A percentile compares a stretch with the other conserved stretches of the same genome.
Conservation (phyloP, 805 yeast species). For the Metschnikowia koreensis region DNA sequence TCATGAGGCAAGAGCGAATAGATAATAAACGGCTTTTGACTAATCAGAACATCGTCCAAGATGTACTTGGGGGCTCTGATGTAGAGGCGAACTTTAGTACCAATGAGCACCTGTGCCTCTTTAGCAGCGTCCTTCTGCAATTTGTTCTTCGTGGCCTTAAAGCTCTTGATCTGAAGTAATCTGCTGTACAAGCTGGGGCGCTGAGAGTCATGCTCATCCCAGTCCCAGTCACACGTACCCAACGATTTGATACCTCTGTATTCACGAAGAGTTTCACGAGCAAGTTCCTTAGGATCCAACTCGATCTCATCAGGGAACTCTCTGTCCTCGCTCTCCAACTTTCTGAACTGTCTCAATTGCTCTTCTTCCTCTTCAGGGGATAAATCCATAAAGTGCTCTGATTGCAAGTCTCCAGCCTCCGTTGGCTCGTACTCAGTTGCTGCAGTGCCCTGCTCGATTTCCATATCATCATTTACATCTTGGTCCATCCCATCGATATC, state of each 20-base stretch:
- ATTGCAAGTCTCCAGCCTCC: constrained; percentile 37
- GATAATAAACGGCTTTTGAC: constrained; percentile 53
- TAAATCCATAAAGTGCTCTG: constrained; percentile 69
- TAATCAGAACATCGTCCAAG: constrained; percentile 42
- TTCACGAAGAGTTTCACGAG: constrained; percentile 67
- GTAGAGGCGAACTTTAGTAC: constrained; percentile 59
- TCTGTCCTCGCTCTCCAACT: constrained; percentile 72
- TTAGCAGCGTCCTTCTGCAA: constrained; percentile 56
- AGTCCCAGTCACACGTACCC: constrained; percentile 81
- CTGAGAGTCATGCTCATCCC: constrained; percentile 73
- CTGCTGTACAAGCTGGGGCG: constrained; percentile 79
- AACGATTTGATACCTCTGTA: constrained; percentile 88
- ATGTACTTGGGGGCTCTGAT: constrained; percentile 55
- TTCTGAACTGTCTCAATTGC: constrained; percentile 68
- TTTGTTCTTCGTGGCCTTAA: constrained; percentile 70
- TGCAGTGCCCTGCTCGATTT: constrained; percentile 25
- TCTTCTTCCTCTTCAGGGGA: constrained; percentile 79
- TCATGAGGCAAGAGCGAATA: constrained; percentile 83
- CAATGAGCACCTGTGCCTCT: constrained; percentile 47
- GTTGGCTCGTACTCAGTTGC: constrained; percentile 42
- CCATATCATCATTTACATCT: constrained; percentile 34
- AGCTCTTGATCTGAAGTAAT: constrained; percentile 71
- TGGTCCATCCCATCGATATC: constrained; percentile 33
- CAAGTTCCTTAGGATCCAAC: constrained; percentile 71
- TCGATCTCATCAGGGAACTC: constrained; percentile 97